Conservation (phyloP, 2,329 filamentous ascomycete species). For the Coniochaeta sp. region DNA sequence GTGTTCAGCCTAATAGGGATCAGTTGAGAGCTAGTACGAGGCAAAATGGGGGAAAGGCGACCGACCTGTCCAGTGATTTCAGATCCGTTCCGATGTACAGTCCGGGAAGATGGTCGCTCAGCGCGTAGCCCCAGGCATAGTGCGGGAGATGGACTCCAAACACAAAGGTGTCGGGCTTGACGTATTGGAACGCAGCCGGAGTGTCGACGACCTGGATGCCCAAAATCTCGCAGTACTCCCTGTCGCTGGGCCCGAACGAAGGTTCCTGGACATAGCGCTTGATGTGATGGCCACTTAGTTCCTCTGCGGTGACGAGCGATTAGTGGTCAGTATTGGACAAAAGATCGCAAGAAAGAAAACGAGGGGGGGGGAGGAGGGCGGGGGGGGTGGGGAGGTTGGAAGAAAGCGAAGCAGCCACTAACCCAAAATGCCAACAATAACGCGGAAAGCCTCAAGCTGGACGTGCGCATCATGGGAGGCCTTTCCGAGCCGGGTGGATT, state of each 20-base stretch:
- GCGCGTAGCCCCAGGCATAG: conserved; percentile 42
- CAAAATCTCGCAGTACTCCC: conserved; percentile 44
- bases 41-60: not conserved
- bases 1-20: not conserved
- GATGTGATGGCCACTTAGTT: conserved; percentile 22
- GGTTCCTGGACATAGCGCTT: conserved; percentile 48
- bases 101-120: conserved; percentile 37
- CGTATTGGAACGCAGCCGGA: conserved; percentile 43
- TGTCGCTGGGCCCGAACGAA: conserved; percentile 39
- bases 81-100: conserved; percentile 48
- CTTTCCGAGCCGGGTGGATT: conserved; percentile 35
- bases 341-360: no score
- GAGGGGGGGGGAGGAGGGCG: no score
- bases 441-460: conserved; percentile 46
- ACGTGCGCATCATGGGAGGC: conserved; percentile 40
- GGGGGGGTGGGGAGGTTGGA: no score
- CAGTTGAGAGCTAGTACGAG: not conserved
- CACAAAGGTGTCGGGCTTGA: conserved; percentile 43
- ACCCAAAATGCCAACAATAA: conserved; percentile 38
- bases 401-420: conserved; percentile 7
- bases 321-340: no score
- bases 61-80: not conserved
- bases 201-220: conserved; percentile 44
- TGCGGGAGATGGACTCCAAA: conserved; percentile 57
- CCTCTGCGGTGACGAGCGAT: conserved; percentile 11